These are phyloP conservation scores for Neurospora sp. DNA, from an alignment of 495 filamentous ascomycete species.

Conservation along the genomic window DNA sequence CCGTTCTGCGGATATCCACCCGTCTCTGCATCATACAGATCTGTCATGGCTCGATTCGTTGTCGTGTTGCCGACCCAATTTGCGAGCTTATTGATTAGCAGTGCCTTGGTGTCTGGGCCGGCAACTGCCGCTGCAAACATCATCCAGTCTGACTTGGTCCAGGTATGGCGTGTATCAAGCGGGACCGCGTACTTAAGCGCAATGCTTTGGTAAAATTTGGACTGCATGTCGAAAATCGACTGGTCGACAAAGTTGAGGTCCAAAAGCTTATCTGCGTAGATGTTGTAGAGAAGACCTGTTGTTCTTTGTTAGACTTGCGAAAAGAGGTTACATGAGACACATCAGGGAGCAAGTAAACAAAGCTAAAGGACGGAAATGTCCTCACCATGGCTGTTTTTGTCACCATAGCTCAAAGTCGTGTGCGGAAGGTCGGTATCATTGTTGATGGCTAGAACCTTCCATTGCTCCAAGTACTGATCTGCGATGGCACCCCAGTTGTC, in stretches of 20 bases:
- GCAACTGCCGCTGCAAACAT: slow-evolving; percentile 74
- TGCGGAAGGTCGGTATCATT: slow-evolving; percentile 54
- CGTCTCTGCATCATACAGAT: slow-evolving; percentile 63
- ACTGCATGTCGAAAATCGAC: slow-evolving; percentile 70
- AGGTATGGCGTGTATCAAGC: slow-evolving; percentile 73
- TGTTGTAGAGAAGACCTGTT: slow-evolving; percentile 69
- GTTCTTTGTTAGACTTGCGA: slow-evolving; percentile 48
- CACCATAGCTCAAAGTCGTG: slow-evolving; percentile 56
- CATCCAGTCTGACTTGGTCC: slow-evolving; percentile 85
- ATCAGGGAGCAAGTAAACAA: not conserved
- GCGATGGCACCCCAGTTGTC: slow-evolving; percentile 58
- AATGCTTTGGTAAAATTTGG: slow-evolving; percentile 67
- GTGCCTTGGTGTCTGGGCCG: slow-evolving; percentile 42
- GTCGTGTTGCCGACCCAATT: slow-evolving; percentile 68
- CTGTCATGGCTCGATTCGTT: slow-evolving; percentile 63
- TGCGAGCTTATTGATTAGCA: slow-evolving; percentile 62
- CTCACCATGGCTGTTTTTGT: slow-evolving; percentile 29
- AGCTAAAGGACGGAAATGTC: not conserved
- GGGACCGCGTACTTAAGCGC: slow-evolving; percentile 67
- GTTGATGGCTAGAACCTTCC: slow-evolving; percentile 65
- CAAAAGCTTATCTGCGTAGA: slow-evolving; percentile 71
- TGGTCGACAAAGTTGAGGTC: slow-evolving; percentile 59
- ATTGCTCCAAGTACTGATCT: slow-evolving; percentile 61
- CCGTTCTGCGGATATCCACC: slow-evolving; percentile 47
- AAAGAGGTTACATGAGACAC: not conserved